Percentiles rank a stretch among this genome's conserved stretches.
phyloP scores from a whole-genome alignment of 176 grass and related monocot genomes.

The Themeda triandra region DNA sequence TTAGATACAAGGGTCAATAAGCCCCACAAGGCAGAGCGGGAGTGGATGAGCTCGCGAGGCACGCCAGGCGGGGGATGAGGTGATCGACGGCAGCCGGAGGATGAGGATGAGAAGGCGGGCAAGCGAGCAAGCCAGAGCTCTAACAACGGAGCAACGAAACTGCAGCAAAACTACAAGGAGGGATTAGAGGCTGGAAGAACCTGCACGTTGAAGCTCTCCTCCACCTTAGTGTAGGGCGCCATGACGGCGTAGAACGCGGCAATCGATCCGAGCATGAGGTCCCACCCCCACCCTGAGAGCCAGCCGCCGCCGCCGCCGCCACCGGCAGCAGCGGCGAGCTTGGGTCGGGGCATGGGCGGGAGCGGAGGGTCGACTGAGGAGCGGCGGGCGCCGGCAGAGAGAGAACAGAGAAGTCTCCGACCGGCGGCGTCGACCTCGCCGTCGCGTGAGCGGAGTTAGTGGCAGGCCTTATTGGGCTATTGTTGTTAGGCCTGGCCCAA shows the following conservation, averaged over 20 bases:
- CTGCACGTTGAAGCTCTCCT: constrained; percentile 97
- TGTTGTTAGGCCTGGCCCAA: background rate
- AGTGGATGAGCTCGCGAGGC: background rate
- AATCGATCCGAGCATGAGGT: constrained; percentile 77
- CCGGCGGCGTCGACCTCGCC: background rate
- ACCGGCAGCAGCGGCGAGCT: background rate
- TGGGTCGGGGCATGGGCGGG: background rate
- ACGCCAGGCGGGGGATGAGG: background rate
- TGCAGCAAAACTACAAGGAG: background rate
- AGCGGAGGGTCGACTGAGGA: background rate
- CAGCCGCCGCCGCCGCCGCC: background rate
- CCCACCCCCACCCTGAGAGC: constrained; percentile 81
- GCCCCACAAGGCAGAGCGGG: background rate
- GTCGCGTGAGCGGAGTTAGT: background rate
- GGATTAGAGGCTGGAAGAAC: constrained; percentile 16
- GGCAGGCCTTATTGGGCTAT: background rate
- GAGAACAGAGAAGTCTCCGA: background rate
- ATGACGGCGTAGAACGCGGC: constrained; percentile 64
- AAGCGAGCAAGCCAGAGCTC: background rate
- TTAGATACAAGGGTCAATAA: background rate
- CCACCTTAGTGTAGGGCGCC: constrained; percentile 91
- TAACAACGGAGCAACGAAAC: constrained; percentile 10
- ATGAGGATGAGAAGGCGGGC: background rate
- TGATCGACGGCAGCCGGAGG: background rate
- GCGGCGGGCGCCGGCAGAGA: background rate